These are phyloP conservation scores for Crepidotus variabilis DNA, from an alignment of 768 basidiomycete species.

Conservation along the genomic window DNA sequence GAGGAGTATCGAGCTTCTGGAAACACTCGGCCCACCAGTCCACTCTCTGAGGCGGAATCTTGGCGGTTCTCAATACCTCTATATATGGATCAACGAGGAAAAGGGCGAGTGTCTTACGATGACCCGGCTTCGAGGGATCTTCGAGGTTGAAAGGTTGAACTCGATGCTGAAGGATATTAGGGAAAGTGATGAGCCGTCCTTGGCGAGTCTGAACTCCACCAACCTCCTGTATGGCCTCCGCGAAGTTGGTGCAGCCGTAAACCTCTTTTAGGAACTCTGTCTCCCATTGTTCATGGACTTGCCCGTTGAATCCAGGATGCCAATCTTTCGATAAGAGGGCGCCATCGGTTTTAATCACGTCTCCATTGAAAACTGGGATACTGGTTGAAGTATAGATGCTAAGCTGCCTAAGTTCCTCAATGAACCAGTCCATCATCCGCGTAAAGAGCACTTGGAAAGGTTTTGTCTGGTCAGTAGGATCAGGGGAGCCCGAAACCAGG, in stretches of 20 bases:
- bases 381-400: background rate
- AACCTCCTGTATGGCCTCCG: constrained; percentile 22
- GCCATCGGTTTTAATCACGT: constrained; percentile 14
- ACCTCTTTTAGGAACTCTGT: constrained; percentile 25
- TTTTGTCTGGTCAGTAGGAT: too few species aligned
- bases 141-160: constrained; percentile 33
- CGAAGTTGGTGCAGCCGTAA: constrained; percentile 22
- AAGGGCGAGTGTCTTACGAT: constrained; percentile 40
- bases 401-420: background rate
- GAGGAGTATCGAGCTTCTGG: background rate
- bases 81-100: constrained; percentile 37
- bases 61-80: constrained; percentile 23
- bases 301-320: constrained; percentile 37
- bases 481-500: too few species aligned
- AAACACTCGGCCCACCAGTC: constrained; percentile 26
- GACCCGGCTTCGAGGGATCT: constrained; percentile 35
- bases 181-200: constrained; percentile 35
- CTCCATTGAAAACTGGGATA: background rate
- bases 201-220: constrained; percentile 31
- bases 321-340: constrained; percentile 34
- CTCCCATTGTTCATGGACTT: constrained; percentile 26
- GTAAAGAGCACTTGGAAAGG: background rate
- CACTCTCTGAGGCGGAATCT: constrained; percentile 27
- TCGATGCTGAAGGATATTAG: constrained; percentile 38
- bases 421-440: background rate